Percentiles rank a stretch among this genome's conserved stretches.
Conservation (phyloP, 2,329 filamentous ascomycete genomes). For the Venturia asperata region DNA sequence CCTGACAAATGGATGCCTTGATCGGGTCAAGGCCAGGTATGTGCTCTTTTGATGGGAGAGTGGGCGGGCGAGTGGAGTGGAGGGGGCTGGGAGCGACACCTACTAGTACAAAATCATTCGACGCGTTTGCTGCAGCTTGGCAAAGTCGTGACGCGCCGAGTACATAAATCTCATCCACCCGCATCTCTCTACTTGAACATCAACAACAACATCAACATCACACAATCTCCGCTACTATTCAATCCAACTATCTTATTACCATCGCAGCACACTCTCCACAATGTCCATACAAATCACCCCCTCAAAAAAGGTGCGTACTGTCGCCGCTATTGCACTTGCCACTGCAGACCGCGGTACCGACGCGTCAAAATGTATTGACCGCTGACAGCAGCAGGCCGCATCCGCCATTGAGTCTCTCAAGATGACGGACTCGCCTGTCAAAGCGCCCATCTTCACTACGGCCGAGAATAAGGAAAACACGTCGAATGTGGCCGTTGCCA, state of each 20-base stretch:
- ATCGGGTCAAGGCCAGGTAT: background rate
- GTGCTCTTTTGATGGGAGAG: background rate
- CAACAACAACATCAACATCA: background rate
- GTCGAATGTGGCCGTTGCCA: slow-evolving; percentile 50
- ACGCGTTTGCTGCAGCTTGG: background rate
- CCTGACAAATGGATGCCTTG: background rate
- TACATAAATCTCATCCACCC: background rate
- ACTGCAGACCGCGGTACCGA: slow-evolving; percentile 32
- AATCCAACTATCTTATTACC: background rate
- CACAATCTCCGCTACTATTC: background rate
- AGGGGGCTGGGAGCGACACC: background rate
- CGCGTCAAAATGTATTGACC: slow-evolving; percentile 36
- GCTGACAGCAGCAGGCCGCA: slow-evolving; percentile 56
- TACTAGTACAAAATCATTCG: background rate
- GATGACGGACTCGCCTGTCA: slow-evolving; percentile 78
- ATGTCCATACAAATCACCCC: slow-evolving; percentile 74
- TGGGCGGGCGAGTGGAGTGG: background rate
- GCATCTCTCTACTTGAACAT: background rate
- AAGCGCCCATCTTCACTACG: slow-evolving; percentile 73
- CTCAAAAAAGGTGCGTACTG: slow-evolving; percentile 58
- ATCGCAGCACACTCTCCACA: slow-evolving; percentile 27
- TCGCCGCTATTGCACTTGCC: slow-evolving; percentile 28
- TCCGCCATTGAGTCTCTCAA: slow-evolving; percentile 81
- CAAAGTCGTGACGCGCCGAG: background rate
- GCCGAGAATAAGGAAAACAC: slow-evolving; percentile 72